Evolutionary conservation across 805 yeast species (phyloP).

Genomic region (Candida ficus): DNA sequence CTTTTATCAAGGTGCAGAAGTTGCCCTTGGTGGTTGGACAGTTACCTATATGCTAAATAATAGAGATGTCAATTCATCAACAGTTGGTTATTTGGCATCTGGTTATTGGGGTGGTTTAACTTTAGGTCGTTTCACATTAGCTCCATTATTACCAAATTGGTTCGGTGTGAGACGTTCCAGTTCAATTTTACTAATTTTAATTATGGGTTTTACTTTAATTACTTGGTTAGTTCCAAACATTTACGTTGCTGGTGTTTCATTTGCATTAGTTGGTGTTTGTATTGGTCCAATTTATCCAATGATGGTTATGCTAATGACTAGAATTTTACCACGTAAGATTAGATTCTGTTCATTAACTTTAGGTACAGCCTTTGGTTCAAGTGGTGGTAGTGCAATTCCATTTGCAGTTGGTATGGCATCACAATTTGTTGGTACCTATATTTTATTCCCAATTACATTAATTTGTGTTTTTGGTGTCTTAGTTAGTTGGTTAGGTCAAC

Average conservation of each 20-base stretch:
- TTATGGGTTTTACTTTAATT: conserved; percentile 35
- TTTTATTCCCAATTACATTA: conserved; percentile 46
- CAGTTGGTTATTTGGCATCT: conserved; percentile 53
- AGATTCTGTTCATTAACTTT: conserved; percentile 46
- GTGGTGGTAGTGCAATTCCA: conserved; percentile 55
- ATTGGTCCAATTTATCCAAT: conserved; percentile 58
- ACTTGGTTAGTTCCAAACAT: conserved; percentile 45
- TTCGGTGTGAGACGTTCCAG: conserved; percentile 44
- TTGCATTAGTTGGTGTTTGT: conserved; percentile 44
- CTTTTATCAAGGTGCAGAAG: conserved; percentile 62
- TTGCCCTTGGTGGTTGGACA: conserved; percentile 60
- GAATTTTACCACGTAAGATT: conserved; percentile 45
- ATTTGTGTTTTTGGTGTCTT: conserved; percentile 31
- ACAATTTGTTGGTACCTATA: conserved; percentile 41
- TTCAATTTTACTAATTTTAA: conserved; percentile 27
- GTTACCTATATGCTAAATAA: conserved; percentile 53
- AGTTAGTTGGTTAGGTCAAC: conserved; percentile 39
- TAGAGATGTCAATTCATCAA: conserved; percentile 36
- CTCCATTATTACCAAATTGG: conserved; percentile 30
- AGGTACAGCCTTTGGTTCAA: conserved; percentile 50
- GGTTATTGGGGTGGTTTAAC: conserved; percentile 68
- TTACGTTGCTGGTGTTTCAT: conserved; percentile 40
- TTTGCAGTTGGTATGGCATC: conserved; percentile 47
- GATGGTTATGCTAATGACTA: conserved; percentile 39
- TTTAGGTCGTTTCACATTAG: conserved; percentile 48